phyloP scores from a whole-genome alignment of 768 basidiomycete genomes.

The Boletus bicolor region DNA sequence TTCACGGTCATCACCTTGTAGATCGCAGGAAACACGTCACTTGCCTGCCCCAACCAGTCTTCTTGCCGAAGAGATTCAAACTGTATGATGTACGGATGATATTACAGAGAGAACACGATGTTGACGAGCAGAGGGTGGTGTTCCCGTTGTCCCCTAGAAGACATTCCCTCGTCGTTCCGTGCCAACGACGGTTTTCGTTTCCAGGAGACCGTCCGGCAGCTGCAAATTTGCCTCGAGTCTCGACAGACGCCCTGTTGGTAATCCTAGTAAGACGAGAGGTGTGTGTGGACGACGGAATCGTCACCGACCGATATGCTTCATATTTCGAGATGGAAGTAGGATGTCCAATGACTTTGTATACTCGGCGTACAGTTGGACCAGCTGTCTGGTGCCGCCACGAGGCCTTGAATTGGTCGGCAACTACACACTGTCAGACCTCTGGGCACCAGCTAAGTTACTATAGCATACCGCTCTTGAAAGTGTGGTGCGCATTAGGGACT shows the following conservation, averaged over 20 bases:
- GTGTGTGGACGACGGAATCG: neutral
- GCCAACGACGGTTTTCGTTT: slow-evolving; percentile 75
- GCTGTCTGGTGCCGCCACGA: slow-evolving; percentile 63
- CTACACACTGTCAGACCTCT: slow-evolving; percentile 31
- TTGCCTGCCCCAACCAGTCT: slow-evolving; percentile 70
- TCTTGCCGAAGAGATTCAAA: slow-evolving; percentile 60
- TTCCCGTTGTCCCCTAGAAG: slow-evolving; percentile 62
- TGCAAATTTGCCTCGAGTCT: slow-evolving; percentile 57
- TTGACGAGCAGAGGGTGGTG: slow-evolving; percentile 46
- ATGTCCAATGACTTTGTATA: slow-evolving; percentile 63
- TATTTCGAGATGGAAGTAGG: slow-evolving; percentile 51
- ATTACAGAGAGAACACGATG: slow-evolving; percentile 58
- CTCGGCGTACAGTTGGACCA: slow-evolving; percentile 55
- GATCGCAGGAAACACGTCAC: slow-evolving; percentile 4
- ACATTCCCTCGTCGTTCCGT: slow-evolving; percentile 66
- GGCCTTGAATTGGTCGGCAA: slow-evolving; percentile 62
- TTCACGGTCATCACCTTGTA: slow-evolving; percentile 3
- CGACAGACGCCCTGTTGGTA: slow-evolving; percentile 47
- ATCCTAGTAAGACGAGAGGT: neutral
- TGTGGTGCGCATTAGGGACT: slow-evolving; percentile 55
- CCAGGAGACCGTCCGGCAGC: slow-evolving; percentile 53
- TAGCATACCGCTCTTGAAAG: slow-evolving; percentile 60
- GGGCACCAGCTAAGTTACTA: neutral
- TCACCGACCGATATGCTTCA: slow-evolving; percentile 55
- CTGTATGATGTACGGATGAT: slow-evolving; percentile 66